Evolutionary conservation across 495 filamentous ascomycete species (phyloP), one percentile per base, ranked within the genome.

Genomic region (Podospora pseudopauciseta): DNA sequence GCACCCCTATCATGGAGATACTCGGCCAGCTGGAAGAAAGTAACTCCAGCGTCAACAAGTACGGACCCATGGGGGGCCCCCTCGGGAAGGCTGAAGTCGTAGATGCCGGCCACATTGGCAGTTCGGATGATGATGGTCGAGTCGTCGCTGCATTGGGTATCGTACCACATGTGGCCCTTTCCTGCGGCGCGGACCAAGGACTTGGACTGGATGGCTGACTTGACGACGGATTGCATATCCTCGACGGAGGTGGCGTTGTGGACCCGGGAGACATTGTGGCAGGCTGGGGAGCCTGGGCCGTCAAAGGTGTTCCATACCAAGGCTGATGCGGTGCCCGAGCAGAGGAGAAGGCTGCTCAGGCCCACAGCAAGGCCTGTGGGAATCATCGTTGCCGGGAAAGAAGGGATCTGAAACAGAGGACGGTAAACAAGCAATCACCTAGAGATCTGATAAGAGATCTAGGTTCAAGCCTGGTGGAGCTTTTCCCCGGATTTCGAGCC

Each of bases 161-260:
- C 80, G 67, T 84, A 85, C 82, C 81, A 84, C 75, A 80, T 81
- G 67, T 84, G 82, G 15, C 80, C 82, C 66, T 83, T 83, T 9
- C 81, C 82, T 34, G 78, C 79, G 2, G 81, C 80, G 55, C 82
- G 77, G 27, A 85, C 73, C 1, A 77, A 81, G 4, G 74, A 74
- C 57, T 73, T 72, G 23, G 72, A 70, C 5, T 62, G 60, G 32
- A 75, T 64, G 20, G 80, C 78, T 16, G 76, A 62, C 66, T 79
- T 78, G 66, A 85, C 81, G 44, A 81, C 67, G 18, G 72, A 68
- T 9, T 77, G 74, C 65, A 85, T 79, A 54, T 83, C 80, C 63
- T 77, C 76, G 27, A 84, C 73, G 63, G 73, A 79, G n/a, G 76
- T 79, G 23, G 81, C 77, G 60, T 81, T 70, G 65, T 80, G 72